Percentiles rank a stretch among this genome's conserved stretches.
Evolutionary conservation across 2,329 filamentous ascomycete genomes (phyloP).

Genomic region (Acarospora socialis): DNA sequence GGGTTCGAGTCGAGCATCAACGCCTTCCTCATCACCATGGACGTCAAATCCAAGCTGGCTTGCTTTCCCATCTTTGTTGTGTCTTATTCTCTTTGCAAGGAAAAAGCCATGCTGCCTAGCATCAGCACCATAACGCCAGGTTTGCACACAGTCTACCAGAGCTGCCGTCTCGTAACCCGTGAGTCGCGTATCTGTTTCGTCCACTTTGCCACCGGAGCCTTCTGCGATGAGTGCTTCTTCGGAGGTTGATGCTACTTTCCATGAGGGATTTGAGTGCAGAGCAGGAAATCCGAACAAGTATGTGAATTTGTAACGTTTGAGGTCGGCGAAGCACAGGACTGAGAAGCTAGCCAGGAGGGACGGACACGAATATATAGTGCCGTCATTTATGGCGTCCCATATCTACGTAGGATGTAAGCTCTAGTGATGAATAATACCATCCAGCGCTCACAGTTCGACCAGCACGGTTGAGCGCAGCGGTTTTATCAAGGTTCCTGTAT

Average conservation of each 20-base stretch:
- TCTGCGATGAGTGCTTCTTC: conserved; percentile 12
- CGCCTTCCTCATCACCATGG: conserved; percentile 13
- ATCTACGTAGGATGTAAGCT: conserved; percentile 41
- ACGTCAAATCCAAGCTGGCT: not conserved
- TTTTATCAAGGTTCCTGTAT: conserved; percentile 72
- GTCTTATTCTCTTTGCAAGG: conserved; percentile 62
- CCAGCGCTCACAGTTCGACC: conserved; percentile 52
- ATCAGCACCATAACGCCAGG: conserved; percentile 75
- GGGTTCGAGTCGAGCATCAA: conserved; percentile 16
- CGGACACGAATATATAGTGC: conserved; percentile 87
- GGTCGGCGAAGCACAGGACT: conserved; percentile 80
- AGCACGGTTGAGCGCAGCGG: conserved; percentile 60
- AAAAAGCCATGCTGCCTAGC: conserved; percentile 87
- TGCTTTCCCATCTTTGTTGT: conserved; percentile 20
- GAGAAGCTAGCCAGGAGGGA: conserved; percentile 82
- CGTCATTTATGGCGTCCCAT: conserved; percentile 95
- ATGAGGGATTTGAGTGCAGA: conserved; percentile 73
- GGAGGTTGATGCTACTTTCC: conserved; percentile 43
- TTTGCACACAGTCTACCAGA: conserved; percentile 70
- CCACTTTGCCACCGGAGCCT: conserved; percentile 3
- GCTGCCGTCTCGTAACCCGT: conserved; percentile 56
- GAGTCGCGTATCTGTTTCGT: conserved; percentile 29
- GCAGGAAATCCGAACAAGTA: conserved; percentile 97
- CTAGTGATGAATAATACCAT: not conserved
- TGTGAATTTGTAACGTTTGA: conserved; percentile 96